A percentile compares a stretch with the other conserved stretches of the same genome.
Conservation (phyloP, 345 rosid species). For the Moricandia moricandioides region DNA sequence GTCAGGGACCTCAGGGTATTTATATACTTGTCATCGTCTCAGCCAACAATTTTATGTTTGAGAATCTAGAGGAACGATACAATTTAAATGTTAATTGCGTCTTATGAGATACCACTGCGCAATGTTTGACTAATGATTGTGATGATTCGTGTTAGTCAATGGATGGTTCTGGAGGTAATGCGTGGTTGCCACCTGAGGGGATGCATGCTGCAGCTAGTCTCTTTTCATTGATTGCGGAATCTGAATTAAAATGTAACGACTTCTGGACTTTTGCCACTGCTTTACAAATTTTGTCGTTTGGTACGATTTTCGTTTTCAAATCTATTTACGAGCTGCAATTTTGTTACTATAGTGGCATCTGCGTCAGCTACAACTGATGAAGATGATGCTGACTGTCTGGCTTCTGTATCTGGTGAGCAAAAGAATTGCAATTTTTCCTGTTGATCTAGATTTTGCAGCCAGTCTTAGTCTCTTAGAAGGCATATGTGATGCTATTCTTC, state of each 20-base stretch:
- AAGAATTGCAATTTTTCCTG: constrained; percentile 18
- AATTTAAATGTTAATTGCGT: background rate
- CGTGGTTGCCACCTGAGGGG: constrained; percentile 84
- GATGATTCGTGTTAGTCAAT: constrained; percentile 51
- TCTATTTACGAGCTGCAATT: constrained; percentile 17
- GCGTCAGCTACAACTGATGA: constrained; percentile 66
- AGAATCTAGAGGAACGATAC: constrained; percentile 20
- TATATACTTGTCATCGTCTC: background rate
- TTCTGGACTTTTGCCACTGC: constrained; percentile 8
- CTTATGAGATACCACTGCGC: background rate
- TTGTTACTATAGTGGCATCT: constrained; percentile 55
- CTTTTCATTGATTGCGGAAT: constrained; percentile 73
- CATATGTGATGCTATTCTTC: constrained; percentile 11
- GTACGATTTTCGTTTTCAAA: constrained; percentile 16
- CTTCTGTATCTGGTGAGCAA: constrained; percentile 81
- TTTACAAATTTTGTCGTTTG: constrained; percentile 1
- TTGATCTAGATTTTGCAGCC: constrained; percentile 20
- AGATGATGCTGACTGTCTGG: constrained; percentile 57
- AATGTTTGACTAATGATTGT: constrained; percentile 32
- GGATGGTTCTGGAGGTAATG: constrained; percentile 53
- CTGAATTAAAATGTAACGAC: constrained; percentile 73
- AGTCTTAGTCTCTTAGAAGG: constrained; percentile 5
- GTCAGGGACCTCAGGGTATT: background rate
- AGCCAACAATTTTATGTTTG: constrained; percentile 18
- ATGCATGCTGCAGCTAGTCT: constrained; percentile 72